Conservation (phyloP, 805 yeast species). For the Metschnikowia continentalis region DNA sequence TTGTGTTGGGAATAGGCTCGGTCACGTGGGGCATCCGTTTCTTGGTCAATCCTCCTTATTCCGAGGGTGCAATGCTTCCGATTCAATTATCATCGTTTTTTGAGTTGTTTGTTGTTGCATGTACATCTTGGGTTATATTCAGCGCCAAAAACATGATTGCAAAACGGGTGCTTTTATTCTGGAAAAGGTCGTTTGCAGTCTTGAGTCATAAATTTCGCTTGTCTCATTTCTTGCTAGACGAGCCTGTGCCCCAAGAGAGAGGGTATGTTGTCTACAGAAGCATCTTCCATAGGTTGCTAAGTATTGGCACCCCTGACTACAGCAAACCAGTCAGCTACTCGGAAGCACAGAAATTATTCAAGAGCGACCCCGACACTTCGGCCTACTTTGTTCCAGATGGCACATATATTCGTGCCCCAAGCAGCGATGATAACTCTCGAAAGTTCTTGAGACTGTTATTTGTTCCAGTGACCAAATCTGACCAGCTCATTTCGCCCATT, state of each 20-base stretch:
- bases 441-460: constrained; percentile 63
- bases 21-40: constrained; percentile 48
- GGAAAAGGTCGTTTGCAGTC: constrained; percentile 57
- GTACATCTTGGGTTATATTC: constrained; percentile 4
- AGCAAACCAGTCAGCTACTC: constrained; percentile 48
- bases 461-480: constrained; percentile 78
- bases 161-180: constrained; percentile 46
- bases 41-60: constrained; percentile 17
- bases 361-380: constrained; percentile 34
- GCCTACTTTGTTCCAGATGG: constrained; percentile 81
- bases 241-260: constrained; percentile 60
- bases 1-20: constrained; percentile 68
- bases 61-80: constrained; percentile 23
- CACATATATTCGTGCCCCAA: constrained; percentile 79
- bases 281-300: constrained; percentile 40
- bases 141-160: constrained; percentile 5
- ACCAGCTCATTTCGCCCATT: constrained; percentile 44
- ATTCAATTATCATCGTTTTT: constrained; percentile 14
- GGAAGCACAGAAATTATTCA: constrained; percentile 44
- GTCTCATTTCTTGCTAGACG: constrained; percentile 75
- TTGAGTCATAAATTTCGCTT: constrained; percentile 58
- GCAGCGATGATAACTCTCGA: constrained; percentile 69
- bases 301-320: constrained; percentile 48
- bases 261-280: constrained; percentile 62
- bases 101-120: constrained; percentile 1